Evolutionary conservation across 2,329 filamentous ascomycete genomes (phyloP).

Genomic region (Aureobasidium vineae): DNA sequence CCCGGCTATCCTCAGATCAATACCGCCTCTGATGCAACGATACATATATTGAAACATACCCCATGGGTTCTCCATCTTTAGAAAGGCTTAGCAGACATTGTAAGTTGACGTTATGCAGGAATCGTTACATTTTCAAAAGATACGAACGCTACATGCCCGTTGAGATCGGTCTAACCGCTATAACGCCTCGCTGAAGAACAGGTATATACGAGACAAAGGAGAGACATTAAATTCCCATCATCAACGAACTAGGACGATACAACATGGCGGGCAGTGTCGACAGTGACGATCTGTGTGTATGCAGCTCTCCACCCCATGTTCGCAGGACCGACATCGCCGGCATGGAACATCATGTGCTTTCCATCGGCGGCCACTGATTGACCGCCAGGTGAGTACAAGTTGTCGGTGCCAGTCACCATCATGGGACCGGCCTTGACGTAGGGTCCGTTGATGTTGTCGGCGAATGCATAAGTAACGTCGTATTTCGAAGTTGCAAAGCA

Average conservation of each 20-base stretch:
- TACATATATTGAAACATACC: background rate
- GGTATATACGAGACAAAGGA: constrained; percentile 11
- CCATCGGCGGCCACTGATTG: constrained; percentile 30
- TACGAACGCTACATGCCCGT: constrained; percentile 8
- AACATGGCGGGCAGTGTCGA: constrained; percentile 14
- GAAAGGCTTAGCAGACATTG: background rate
- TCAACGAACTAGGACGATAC: constrained; percentile 11
- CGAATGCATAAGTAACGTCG: constrained; percentile 34
- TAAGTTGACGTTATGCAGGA: background rate
- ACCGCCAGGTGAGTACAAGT: constrained; percentile 31
- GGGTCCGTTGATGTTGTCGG: constrained; percentile 26
- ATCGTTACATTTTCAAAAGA: background rate
- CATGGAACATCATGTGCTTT: constrained; percentile 32
- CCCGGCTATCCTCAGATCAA: background rate
- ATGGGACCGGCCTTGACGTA: constrained; percentile 30
- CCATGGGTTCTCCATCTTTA: constrained; percentile 5
- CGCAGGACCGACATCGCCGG: constrained; percentile 26
- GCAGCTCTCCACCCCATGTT: constrained; percentile 23
- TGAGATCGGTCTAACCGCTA: background rate
- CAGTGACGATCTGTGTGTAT: constrained; percentile 21
- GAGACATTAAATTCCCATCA: background rate
- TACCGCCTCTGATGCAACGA: constrained; percentile 13
- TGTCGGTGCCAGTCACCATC: constrained; percentile 27
- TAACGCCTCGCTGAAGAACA: constrained; percentile 14
- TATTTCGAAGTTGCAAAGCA: constrained; percentile 36